Evolutionary conservation across 441 rosid species (phyloP).

Genomic region (Pelargonium australe): DNA sequence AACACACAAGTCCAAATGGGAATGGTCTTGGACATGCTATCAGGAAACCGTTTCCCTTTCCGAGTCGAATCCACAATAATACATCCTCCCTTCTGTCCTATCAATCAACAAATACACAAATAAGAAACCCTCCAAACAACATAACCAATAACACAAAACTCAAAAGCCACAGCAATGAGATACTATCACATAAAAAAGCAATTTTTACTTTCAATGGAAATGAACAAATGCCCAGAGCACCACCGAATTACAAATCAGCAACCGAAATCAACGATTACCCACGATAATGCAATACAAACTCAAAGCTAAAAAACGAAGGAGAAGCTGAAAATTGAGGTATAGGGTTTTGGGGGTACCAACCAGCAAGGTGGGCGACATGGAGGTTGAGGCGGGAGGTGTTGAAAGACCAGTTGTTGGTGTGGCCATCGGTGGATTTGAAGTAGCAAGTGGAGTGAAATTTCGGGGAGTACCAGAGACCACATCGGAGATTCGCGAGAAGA

Average conservation of each 20-base stretch:
- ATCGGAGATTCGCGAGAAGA: constrained; percentile 78
- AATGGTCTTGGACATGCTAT: constrained; percentile 94
- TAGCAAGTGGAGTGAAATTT: constrained; percentile 63
- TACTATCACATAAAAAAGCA: neutral
- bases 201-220: neutral
- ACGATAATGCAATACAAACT: neutral
- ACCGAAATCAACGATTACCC: neutral
- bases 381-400: constrained; percentile 80
- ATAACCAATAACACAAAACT: neutral
- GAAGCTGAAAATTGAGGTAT: neutral
- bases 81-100: constrained; percentile 93
- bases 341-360: constrained; percentile 16
- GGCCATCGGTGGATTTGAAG: constrained; percentile 97
- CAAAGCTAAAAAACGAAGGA: neutral
- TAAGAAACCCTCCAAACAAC: constrained; percentile 1
- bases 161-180: constrained; percentile 2
- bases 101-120: constrained; percentile 19
- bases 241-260: neutral
- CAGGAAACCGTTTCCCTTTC: constrained; percentile 87
- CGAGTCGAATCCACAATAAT: constrained; percentile 77
- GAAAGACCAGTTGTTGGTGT: constrained; percentile 79
- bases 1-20: constrained; percentile 88
- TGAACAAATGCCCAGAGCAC: neutral
- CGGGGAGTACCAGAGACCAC: constrained; percentile 89
- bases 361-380: constrained; percentile 71